phyloP scores from a whole-genome alignment of 257 asterid genomes.

The Solanum peruvianum region DNA sequence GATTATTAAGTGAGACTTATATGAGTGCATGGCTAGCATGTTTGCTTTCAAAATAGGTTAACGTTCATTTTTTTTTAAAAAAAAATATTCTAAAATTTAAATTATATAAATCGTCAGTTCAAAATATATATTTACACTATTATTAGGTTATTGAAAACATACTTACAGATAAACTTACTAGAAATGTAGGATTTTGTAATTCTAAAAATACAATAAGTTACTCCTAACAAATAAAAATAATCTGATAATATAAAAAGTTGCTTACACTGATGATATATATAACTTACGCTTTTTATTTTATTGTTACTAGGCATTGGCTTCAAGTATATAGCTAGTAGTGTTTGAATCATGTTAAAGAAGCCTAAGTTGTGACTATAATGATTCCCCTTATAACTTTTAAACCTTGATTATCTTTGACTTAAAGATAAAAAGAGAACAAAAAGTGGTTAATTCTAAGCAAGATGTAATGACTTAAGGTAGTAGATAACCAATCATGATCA shows the following conservation, averaged over 20 bases:
- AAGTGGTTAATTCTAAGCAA: background rate
- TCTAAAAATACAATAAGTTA: background rate
- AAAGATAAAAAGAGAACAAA: background rate
- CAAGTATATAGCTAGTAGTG: conserved; percentile 1
- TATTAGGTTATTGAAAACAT: background rate
- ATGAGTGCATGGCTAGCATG: background rate
- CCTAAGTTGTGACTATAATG: conserved; percentile 19
- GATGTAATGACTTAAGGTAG: background rate
- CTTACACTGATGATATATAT: too few relatives aligned
- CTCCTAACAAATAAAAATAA: background rate
- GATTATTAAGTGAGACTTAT: background rate
- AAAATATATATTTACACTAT: background rate
- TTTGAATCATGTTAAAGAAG: conserved; percentile 7
- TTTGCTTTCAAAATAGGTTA: background rate
- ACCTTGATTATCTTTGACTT: conserved; percentile 33
- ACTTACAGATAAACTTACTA: background rate
- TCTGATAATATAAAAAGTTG: background rate
- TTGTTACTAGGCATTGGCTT: background rate
- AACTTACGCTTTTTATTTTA: background rate
- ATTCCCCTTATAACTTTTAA: conserved; percentile 13
- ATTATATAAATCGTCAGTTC: background rate
- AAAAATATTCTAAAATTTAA: background rate
- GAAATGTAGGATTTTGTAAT: background rate
- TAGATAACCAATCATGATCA: background rate
- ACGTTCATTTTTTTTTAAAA: background rate